Conservation (phyloP, 306 rosid species). For the Lagenaria siceraria region DNA sequence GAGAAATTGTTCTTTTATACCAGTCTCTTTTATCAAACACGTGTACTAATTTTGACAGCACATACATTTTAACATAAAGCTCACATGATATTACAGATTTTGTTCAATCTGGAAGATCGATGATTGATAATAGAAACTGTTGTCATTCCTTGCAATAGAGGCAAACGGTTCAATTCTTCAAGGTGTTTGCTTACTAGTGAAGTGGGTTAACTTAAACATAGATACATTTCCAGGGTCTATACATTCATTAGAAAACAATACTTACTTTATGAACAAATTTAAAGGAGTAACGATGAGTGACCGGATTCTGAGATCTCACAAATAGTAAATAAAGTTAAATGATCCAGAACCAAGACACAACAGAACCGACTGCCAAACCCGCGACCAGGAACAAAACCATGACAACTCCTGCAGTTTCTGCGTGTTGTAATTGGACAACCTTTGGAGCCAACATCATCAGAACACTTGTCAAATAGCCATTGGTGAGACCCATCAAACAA, state of each 20-base stretch:
- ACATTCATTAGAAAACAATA: background rate
- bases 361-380: conserved; percentile 69
- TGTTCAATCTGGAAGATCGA: conserved; percentile 65
- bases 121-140: conserved; percentile 61
- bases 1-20: no score
- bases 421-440: conserved; percentile 51
- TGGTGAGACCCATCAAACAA: conserved; percentile 71
- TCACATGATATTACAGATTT: conserved; percentile 86
- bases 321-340: conserved; percentile 61
- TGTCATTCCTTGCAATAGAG: conserved; percentile 74
- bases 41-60: no score
- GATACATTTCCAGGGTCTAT: background rate
- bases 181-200: no score
- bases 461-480: conserved; percentile 80
- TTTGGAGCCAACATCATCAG: conserved; percentile 77
- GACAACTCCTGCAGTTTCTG: conserved; percentile 79
- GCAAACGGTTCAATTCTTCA: no score
- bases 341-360: conserved; percentile 86
- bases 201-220: background rate
- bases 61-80: conserved; percentile 2
- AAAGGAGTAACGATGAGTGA: background rate
- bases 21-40: no score
- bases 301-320: conserved; percentile 17
- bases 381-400: conserved; percentile 52
- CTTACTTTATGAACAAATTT: background rate